These are phyloP conservation scores for Raphidocelis subcapitata DNA, from an alignment of 139 green algal genomes.

Conservation along the genomic window DNA sequence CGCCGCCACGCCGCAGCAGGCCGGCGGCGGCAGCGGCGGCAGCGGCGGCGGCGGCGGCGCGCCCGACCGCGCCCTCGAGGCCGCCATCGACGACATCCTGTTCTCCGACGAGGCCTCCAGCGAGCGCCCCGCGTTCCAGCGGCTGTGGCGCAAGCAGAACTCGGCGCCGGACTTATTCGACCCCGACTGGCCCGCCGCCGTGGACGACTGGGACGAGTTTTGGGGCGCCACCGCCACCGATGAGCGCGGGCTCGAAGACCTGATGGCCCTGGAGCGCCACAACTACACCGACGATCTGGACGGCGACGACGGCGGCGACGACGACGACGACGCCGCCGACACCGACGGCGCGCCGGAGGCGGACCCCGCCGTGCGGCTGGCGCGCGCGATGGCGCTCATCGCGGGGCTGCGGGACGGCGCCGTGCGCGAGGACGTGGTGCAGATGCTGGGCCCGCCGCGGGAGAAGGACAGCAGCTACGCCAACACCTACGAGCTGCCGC, in stretches of 20 bases:
- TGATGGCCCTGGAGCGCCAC: slow-evolving; percentile 1
- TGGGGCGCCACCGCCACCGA: neutral
- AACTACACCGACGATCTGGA: neutral
- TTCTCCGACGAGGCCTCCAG: neutral
- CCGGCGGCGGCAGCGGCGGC: no score
- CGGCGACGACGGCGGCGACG: neutral
- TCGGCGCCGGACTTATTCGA: slow-evolving; percentile 10
- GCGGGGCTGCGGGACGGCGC: slow-evolving; percentile 1
- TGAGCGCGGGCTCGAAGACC: neutral
- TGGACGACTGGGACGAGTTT: slow-evolving; percentile 24
- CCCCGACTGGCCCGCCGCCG: neutral
- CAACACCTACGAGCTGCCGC: neutral
- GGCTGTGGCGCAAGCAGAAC: slow-evolving; percentile 2
- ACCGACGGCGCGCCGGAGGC: neutral
- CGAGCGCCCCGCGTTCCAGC: neutral
- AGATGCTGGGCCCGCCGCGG: slow-evolving; percentile 1
- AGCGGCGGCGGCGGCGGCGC: no score
- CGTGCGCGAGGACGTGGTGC: slow-evolving; percentile 10
- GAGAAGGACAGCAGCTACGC: slow-evolving; percentile 1
- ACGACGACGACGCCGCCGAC: neutral
- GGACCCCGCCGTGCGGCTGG: neutral
- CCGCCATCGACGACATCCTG: no score
- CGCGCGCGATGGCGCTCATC: neutral
- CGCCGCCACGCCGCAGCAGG: no score
- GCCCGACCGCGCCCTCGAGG: no score